Evolutionary conservation across 2,329 filamentous ascomycete genomes (phyloP).

Genomic region (Neofusicoccum ribis): DNA sequence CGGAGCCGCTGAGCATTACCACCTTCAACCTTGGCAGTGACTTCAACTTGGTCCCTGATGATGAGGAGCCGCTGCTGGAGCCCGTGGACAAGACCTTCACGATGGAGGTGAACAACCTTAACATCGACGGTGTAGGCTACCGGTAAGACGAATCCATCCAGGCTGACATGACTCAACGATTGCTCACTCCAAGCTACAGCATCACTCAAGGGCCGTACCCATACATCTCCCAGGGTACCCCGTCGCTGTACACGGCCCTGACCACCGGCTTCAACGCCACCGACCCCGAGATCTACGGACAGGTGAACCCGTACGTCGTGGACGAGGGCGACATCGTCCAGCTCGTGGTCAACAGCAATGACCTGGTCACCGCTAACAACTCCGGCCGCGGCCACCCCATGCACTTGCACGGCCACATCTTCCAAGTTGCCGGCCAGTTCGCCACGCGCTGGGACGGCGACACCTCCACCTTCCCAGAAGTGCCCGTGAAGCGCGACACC

Average conservation of each 20-base stretch:
- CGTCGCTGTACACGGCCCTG: conserved; percentile 67
- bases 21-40: conserved; percentile 66
- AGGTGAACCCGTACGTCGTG: conserved; percentile 36
- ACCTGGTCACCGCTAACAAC: neutral
- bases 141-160: conserved; percentile 11
- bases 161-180: too few relatives aligned
- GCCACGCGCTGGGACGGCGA: conserved; percentile 37
- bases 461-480: conserved; percentile 50
- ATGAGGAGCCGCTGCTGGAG: conserved; percentile 40
- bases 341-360: conserved; percentile 29
- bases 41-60: conserved; percentile 56
- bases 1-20: conserved; percentile 37
- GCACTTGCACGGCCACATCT: conserved; percentile 57
- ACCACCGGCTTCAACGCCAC: conserved; percentile 56
- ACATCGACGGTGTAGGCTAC: conserved; percentile 40
- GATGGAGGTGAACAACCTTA: conserved; percentile 39
- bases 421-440: conserved; percentile 65
- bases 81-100: conserved; percentile 50
- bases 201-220: conserved; percentile 60
- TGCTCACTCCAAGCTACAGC: neutral
- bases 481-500: conserved; percentile 69
- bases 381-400: conserved; percentile 40
- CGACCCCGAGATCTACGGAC: conserved; percentile 65
- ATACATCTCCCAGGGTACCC: conserved; percentile 65
- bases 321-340: conserved; percentile 25